Conservation (phyloP, 768 basidiomycete species). For the Psilocybe subaeruginosa region DNA sequence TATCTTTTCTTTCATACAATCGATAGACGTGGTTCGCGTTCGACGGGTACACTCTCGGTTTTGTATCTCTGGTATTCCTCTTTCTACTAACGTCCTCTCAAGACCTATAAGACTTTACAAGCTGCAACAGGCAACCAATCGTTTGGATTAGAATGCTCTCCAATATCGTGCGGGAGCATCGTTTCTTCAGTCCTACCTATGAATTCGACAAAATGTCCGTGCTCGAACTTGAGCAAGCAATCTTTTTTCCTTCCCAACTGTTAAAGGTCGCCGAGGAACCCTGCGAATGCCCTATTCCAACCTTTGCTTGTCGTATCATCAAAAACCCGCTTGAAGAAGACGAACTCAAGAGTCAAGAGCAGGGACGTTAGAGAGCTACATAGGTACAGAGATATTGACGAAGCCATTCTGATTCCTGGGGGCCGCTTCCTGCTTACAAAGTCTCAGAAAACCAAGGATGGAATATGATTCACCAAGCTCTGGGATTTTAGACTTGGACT, state of each 20-base stretch:
- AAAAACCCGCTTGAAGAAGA: not conserved
- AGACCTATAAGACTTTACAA: not conserved
- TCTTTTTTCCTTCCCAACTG: not conserved
- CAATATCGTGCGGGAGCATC: not conserved
- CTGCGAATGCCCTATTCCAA: not conserved
- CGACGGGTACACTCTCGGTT: not conserved
- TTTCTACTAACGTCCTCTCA: not conserved
- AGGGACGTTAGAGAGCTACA: too few relatives aligned
- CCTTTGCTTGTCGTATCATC: not conserved
- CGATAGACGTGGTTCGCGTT: not conserved
- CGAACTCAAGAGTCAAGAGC: not conserved
- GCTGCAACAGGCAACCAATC: not conserved
- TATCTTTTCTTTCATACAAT: not conserved
- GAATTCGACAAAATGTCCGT: not conserved
- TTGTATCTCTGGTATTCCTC: not conserved
- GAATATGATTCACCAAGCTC: not conserved
- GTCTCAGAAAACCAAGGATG: not conserved
- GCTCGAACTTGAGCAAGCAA: not conserved
- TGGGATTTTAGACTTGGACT: not conserved
- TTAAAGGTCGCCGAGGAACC: not conserved
- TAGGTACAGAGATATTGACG: not conserved
- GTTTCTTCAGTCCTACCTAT: not conserved
- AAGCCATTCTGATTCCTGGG: not conserved
- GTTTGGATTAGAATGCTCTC: not conserved
- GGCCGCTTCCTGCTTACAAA: not conserved